Evolutionary conservation across 2,329 filamentous ascomycete species (phyloP), one percentile per base, ranked within the genome.

Genomic region (Dactylellina haptotyla): DNA sequence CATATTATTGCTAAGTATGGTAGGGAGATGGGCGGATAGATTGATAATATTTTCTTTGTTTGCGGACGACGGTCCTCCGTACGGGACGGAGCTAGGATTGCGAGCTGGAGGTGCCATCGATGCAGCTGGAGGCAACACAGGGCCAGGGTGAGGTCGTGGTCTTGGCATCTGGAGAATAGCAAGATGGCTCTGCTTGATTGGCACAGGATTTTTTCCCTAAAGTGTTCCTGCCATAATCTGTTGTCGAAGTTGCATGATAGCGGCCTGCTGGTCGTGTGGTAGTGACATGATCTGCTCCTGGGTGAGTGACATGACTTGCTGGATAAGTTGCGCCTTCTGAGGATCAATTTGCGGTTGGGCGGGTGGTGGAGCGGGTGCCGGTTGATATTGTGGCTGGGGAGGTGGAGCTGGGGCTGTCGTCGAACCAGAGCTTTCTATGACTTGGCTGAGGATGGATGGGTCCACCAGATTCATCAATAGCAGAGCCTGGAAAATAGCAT

Each of bases 391-490:
- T 18, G 80, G 81, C 9, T 78, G 80, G 26, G 80, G 80, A 16
- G 77, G 79, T 25, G 70, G 78, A 12, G 72, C 75, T 14, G 59
- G 66, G 2, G 75, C 70, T 2, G 75, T 43, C 32, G 73, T 57
- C 43, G 77, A 75, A 51, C 79, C 79, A 2, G 75, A 73, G 77
- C 85, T 84, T 78, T 88, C 86, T 43, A 90, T 84, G 50, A 90
- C 85, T 45, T 85, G 84, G 39, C 84, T 83, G 37, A 90, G 82
- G 5, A 88, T 84, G 73, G 81, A 83, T 18, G 87, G 85, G 77
- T 90, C 88, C 58, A 90, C 88, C n/a, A 90, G 83, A 70, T 87
- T 86, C 81, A 90, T 87, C n/a, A 89, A 84, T 1, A 90, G 83
- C n/a, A 90, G 82, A 2, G 88, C 87, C 79, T 90, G 88, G 80